Evolutionary conservation across 257 asterid genomes (phyloP).

Genomic region (Solanum stenotomum): DNA sequence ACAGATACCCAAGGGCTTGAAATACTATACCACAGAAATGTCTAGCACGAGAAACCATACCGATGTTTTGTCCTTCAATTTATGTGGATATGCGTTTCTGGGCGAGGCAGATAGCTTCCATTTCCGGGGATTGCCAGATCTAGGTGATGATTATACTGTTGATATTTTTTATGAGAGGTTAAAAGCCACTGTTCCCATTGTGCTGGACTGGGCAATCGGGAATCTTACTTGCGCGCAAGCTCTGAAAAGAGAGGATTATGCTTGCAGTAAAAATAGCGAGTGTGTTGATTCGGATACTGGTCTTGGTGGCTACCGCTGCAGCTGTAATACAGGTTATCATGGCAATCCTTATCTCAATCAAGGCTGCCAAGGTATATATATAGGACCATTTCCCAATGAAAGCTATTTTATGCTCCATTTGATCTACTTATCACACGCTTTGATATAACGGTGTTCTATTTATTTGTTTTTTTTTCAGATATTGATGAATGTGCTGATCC

Average conservation of each 20-base stretch:
- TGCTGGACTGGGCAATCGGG: constrained; percentile 11
- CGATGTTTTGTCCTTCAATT: neutral
- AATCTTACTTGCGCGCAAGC: neutral
- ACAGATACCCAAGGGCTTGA: neutral
- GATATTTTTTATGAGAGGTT: neutral
- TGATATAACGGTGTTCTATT: too few species aligned
- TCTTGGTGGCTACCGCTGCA: constrained; percentile 10
- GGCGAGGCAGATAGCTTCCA: neutral
- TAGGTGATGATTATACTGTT: neutral
- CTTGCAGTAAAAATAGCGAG: neutral
- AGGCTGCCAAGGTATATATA: constrained; percentile 12
- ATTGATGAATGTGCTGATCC: constrained; percentile 32
- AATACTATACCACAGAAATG: neutral
- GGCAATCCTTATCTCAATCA: constrained; percentile 11
- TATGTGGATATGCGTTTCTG: constrained; percentile 4
- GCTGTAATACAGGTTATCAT: constrained; percentile 4
- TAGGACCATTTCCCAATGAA: too few species aligned
- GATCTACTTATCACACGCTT: neutral
- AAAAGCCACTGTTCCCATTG: neutral
- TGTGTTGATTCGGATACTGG: neutral
- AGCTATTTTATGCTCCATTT: neutral
- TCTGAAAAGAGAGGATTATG: neutral
- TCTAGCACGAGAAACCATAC: neutral
- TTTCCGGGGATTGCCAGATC: neutral
- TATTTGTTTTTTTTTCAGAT: constrained; percentile 14